Conservation (phyloP, 164 flowering plant species). For the Magnolia kwangsiensis region DNA sequence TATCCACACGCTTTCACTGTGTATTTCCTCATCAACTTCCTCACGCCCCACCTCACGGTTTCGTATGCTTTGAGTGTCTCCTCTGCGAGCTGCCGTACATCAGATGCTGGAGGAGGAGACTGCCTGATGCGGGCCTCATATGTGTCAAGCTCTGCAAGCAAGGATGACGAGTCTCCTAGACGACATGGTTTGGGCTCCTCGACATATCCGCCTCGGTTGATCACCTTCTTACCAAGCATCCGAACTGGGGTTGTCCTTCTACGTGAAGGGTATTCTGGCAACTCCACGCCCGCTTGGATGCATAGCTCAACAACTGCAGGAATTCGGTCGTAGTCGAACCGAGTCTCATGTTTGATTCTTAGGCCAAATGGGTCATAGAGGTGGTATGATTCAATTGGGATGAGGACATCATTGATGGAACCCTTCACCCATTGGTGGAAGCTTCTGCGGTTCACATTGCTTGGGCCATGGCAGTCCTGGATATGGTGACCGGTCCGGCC, state of each 20-base stretch:
- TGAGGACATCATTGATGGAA: slow-evolving; percentile 69
- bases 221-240: slow-evolving; percentile 77
- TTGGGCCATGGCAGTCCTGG: slow-evolving; percentile 60
- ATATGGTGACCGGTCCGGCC: slow-evolving; percentile 65
- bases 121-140: slow-evolving; percentile 31
- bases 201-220: slow-evolving; percentile 68
- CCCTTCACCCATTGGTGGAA: slow-evolving; percentile 83
- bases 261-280: slow-evolving; percentile 82
- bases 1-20: slow-evolving; percentile 93
- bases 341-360: slow-evolving; percentile 76
- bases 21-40: slow-evolving; percentile 71
- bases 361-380: slow-evolving; percentile 88
- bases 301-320: slow-evolving; percentile 95
- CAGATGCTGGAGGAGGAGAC: slow-evolving; percentile 47
- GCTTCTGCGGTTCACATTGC: slow-evolving; percentile 43
- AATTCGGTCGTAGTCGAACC: slow-evolving; percentile 80
- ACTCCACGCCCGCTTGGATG: slow-evolving; percentile 90
- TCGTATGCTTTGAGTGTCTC: slow-evolving; percentile 72
- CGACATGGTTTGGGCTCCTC: slow-evolving; percentile 50
- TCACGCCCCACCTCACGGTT: slow-evolving; percentile 54
- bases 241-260: slow-evolving; percentile 73
- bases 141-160: slow-evolving; percentile 58
- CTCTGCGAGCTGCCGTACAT: slow-evolving; percentile 51
- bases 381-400: slow-evolving; percentile 90
- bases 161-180: slow-evolving; percentile 27